Evolutionary conservation across 805 yeast species (phyloP).

Genomic region (Metschnikowia lunata): DNA sequence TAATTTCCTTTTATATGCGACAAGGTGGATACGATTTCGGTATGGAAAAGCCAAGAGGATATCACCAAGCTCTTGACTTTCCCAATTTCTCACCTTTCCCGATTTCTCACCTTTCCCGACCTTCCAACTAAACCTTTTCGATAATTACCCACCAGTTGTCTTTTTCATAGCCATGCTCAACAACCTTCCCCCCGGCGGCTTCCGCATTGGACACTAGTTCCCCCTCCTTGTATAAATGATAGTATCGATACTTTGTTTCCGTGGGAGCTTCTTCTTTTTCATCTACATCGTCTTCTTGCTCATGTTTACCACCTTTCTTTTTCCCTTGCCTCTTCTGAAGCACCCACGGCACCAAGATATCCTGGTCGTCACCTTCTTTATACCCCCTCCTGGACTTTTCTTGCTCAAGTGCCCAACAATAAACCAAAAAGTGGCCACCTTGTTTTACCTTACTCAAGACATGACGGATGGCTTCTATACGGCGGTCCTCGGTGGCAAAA

Average conservation of each 20-base stretch:
- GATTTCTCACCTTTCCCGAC: background rate
- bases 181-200: constrained; percentile 65
- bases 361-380: constrained; percentile 88
- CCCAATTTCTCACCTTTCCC: background rate
- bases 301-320: constrained; percentile 29
- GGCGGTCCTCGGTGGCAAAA: constrained; percentile 77
- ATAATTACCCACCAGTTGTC: constrained; percentile 84
- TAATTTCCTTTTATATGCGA: no score
- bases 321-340: constrained; percentile 47
- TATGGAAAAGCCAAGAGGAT: no score
- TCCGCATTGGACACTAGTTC: constrained; percentile 71
- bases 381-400: constrained; percentile 84
- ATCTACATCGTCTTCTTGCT: constrained; percentile 31
- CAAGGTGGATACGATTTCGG: no score
- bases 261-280: constrained; percentile 17
- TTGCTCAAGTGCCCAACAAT: constrained; percentile 97
- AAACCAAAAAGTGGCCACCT: constrained; percentile 72
- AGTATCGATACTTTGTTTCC: constrained; percentile 73
- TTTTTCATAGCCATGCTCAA: constrained; percentile 78
- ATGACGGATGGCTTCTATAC: constrained; percentile 69
- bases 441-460: constrained; percentile 54
- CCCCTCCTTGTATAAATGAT: constrained; percentile 81
- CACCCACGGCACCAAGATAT: constrained; percentile 95
- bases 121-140: constrained; percentile 5
- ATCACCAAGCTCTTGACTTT: no score